Percentiles rank a stretch among this genome's conserved stretches.
These are phyloP conservation scores for Dactylellina haptotyla DNA, from an alignment of 2,329 filamentous ascomycete genomes.

Conservation along the genomic window DNA sequence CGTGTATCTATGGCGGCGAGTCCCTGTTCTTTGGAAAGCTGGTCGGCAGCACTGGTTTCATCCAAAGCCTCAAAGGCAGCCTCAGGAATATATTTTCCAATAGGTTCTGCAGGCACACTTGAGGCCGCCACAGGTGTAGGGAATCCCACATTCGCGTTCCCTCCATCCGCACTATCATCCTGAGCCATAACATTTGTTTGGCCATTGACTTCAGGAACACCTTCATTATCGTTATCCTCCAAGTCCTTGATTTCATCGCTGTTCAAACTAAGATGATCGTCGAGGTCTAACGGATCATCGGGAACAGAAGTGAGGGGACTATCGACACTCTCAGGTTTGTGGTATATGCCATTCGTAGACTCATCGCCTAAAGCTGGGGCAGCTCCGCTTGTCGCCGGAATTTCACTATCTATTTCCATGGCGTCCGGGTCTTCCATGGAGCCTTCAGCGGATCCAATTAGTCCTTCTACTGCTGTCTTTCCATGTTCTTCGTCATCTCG, in stretches of 20 bases:
- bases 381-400: constrained; percentile 5
- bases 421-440: constrained; percentile 43
- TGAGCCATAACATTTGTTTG: background rate
- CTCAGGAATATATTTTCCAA: background rate
- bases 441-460: too few relatives aligned
- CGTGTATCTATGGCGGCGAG: constrained; percentile 1
- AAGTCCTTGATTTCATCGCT: constrained; percentile 32
- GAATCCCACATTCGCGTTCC: constrained; percentile 41
- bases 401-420: constrained; percentile 50
- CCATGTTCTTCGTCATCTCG: constrained; percentile 30
- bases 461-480: too few relatives aligned
- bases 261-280: constrained; percentile 34
- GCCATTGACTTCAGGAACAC: background rate
- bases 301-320: constrained; percentile 51
- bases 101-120: background rate
- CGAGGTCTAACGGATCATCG: constrained; percentile 34
- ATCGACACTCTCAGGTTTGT: constrained; percentile 37
- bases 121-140: constrained; percentile 23
- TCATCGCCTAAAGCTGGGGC: background rate
- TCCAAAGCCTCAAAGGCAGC: constrained; percentile 6
- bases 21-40: constrained; percentile 35
- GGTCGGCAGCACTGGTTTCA: constrained; percentile 11
- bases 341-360: constrained; percentile 2
- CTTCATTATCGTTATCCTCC: constrained; percentile 2
- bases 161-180: constrained; percentile 45